Percentiles rank a stretch among this genome's conserved stretches.
These are phyloP conservation scores for Hibiscus syriacus DNA, from an alignment of 345 rosid species.

Conservation along the genomic window DNA sequence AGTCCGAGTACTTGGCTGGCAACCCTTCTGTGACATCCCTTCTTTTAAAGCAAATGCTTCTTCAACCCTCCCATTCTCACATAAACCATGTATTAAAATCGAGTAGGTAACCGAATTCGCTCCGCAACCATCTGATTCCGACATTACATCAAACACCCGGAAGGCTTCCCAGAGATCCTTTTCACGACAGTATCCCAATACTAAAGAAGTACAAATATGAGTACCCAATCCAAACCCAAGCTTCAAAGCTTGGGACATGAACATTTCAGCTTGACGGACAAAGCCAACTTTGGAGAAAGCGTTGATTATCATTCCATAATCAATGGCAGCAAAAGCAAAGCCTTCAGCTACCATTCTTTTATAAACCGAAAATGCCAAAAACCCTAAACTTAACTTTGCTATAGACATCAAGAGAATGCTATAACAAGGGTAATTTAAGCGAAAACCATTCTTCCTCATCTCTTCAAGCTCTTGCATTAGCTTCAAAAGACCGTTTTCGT, in stretches of 20 bases:
- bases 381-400: slow-evolving; percentile 33
- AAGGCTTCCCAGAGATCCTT: slow-evolving; percentile 22
- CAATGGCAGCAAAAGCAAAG: slow-evolving; percentile 31
- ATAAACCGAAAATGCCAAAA: slow-evolving; percentile 24
- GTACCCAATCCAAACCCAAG: slow-evolving; percentile 35
- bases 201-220: slow-evolving; percentile 39
- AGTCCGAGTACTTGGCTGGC: slow-evolving; percentile 32
- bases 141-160: slow-evolving; percentile 42
- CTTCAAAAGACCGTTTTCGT: slow-evolving; percentile 26
- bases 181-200: slow-evolving; percentile 30
- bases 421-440: slow-evolving; percentile 42
- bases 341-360: slow-evolving; percentile 33
- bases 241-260: slow-evolving; percentile 29
- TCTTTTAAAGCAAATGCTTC: slow-evolving; percentile 40
- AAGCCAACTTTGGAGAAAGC: slow-evolving; percentile 39
- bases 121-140: slow-evolving; percentile 22
- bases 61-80: slow-evolving; percentile 30
- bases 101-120: slow-evolving; percentile 42
- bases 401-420: slow-evolving; percentile 39
- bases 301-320: slow-evolving; percentile 34
- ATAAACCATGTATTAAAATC: slow-evolving; percentile 38
- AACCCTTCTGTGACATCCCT: slow-evolving; percentile 38
- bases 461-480: slow-evolving; percentile 30
- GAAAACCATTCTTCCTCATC: slow-evolving; percentile 28
- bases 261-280: slow-evolving; percentile 39